These are phyloP conservation scores for Grosmannia serpens DNA, from an alignment of 2,329 filamentous ascomycete species.

Conservation along the genomic window DNA sequence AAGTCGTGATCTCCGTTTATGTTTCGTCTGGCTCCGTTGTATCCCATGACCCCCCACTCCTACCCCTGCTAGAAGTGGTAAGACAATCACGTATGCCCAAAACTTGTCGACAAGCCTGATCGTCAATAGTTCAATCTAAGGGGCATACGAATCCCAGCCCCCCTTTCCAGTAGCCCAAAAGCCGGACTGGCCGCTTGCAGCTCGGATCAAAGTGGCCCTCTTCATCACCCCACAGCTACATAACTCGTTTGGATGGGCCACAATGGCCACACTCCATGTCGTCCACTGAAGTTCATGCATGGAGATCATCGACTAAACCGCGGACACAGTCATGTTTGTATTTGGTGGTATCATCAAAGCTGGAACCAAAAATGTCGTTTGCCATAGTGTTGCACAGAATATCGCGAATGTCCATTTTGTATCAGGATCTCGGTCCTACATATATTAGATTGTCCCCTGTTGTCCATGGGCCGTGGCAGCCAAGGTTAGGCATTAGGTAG, in stretches of 20 bases:
- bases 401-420: no score
- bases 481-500: no score
- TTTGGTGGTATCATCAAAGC: no score
- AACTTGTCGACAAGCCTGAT: neutral
- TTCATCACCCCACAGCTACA: conserved; percentile 24
- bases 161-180: conserved; percentile 4
- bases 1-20: neutral
- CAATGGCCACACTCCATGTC: conserved; percentile 22
- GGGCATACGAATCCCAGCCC: neutral
- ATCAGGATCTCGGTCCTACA: no score
- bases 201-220: conserved; percentile 14
- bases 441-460: no score
- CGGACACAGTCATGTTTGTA: neutral
- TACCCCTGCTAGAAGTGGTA: neutral
- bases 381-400: no score
- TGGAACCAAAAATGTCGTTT: no score
- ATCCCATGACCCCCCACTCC: neutral
- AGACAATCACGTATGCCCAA: neutral
- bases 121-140: neutral
- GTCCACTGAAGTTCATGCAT: conserved; percentile 23
- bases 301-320: conserved; percentile 1
- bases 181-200: neutral
- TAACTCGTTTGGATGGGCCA: conserved; percentile 20
- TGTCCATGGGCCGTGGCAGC: no score
- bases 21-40: neutral